These are phyloP conservation scores for Tillandsia fasciculata DNA, from an alignment of 176 grass and related monocot genomes.

Conservation along the genomic window DNA sequence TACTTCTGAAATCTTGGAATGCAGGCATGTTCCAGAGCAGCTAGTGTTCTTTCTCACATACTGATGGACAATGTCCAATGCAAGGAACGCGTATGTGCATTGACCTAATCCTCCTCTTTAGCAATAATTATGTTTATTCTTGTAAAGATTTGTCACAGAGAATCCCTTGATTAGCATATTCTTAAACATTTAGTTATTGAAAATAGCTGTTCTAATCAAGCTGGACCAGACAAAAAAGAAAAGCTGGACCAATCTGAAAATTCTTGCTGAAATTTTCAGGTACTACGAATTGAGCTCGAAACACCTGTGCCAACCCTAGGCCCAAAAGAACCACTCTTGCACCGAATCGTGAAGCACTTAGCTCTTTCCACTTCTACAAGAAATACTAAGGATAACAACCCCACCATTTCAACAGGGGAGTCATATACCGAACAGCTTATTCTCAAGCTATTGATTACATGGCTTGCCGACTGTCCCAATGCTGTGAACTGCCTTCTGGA, in stretches of 20 bases:
- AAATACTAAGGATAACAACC: conserved; percentile 38
- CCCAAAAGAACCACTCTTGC: conserved; percentile 57
- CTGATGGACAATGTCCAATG: conserved; percentile 89
- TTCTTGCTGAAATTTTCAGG: conserved; percentile 34
- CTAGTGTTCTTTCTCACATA: conserved; percentile 86
- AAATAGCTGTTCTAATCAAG: too few relatives aligned
- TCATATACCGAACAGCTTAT: conserved; percentile 63
- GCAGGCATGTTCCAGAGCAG: conserved; percentile 81
- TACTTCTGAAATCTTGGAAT: conserved; percentile 4
- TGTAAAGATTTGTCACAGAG: conserved; percentile 5
- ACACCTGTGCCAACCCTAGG: conserved; percentile 60
- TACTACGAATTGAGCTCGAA: conserved; percentile 75
- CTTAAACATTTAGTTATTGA: too few relatives aligned
- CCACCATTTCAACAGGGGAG: conserved; percentile 37
- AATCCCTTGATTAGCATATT: conserved; percentile 1
- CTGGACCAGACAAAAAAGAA: background rate
- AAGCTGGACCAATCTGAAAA: too few relatives aligned
- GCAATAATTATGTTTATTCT: conserved; percentile 7
- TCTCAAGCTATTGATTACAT: conserved; percentile 65
- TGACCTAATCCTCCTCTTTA: conserved; percentile 16
- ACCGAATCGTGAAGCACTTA: conserved; percentile 72
- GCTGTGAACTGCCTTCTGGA: conserved; percentile 73
- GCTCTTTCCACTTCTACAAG: conserved; percentile 54
- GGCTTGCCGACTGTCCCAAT: conserved; percentile 81
- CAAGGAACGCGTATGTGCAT: conserved; percentile 73